Evolutionary conservation across 164 flowering plant species (phyloP).

Genomic region (Tetrastigma voinierianum): DNA sequence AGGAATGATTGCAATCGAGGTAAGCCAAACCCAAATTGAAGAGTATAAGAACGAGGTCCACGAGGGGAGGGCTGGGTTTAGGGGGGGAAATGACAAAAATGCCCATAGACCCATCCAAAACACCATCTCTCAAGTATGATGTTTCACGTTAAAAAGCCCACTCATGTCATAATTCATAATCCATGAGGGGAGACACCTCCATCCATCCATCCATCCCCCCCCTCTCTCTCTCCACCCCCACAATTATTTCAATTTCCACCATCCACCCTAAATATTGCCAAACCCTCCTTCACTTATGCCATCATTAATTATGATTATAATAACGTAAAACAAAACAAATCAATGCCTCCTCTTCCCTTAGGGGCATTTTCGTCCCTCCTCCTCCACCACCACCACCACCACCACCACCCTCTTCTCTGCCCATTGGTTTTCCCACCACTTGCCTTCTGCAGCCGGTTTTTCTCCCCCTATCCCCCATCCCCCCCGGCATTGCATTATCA

Average conservation of each 20-base stretch:
- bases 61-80: slow-evolving; percentile 19
- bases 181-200: slow-evolving; percentile 29
- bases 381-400: no score
- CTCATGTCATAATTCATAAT: slow-evolving; percentile 38
- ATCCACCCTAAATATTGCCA: slow-evolving; percentile 17
- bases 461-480: no score
- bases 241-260: slow-evolving; percentile 13
- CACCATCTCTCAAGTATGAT: slow-evolving; percentile 30
- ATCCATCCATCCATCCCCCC: slow-evolving; percentile 1
- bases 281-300: background rate
- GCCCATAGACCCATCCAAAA: slow-evolving; percentile 23
- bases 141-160: slow-evolving; percentile 32
- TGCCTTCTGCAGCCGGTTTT: no score
- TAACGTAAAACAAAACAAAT: slow-evolving; percentile 24
- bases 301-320: slow-evolving; percentile 12
- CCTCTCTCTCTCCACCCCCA: background rate
- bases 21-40: slow-evolving; percentile 6
- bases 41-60: slow-evolving; percentile 24
- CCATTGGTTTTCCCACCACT: no score
- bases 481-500: no score
- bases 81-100: slow-evolving; percentile 10
- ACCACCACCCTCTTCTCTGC: no score
- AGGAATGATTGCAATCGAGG: slow-evolving; percentile 15
- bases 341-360: background rate
- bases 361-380: no score